Evolutionary conservation across 2,329 filamentous ascomycete species (phyloP).

Genomic region (Canariomyces notabilis): DNA sequence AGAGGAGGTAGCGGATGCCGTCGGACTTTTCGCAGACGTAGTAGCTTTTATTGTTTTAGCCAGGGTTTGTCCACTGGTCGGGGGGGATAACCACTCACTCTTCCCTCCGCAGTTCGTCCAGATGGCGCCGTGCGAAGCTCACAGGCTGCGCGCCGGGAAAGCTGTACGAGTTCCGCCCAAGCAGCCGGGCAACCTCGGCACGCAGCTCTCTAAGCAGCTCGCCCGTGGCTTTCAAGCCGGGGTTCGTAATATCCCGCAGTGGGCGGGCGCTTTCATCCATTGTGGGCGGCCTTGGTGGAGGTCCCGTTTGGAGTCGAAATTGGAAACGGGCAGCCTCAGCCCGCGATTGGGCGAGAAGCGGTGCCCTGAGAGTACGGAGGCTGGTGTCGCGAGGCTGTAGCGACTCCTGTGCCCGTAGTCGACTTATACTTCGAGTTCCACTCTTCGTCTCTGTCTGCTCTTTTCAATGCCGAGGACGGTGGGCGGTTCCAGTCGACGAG

Average conservation of each 20-base stretch:
- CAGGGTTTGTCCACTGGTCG: not conserved
- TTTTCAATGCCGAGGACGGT: not conserved
- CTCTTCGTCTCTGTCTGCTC: not conserved
- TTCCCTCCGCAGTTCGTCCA: conserved; percentile 72
- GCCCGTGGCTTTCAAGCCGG: conserved; percentile 61
- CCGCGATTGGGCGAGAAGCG: too few species aligned
- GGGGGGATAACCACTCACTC: conserved; percentile 50
- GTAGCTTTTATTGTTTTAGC: conserved; percentile 51
- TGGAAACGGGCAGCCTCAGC: too few species aligned
- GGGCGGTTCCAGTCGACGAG: not conserved
- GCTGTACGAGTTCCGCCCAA: conserved; percentile 60
- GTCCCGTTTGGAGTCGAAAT: not conserved
- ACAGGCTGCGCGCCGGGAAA: conserved; percentile 95
- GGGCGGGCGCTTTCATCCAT: conserved; percentile 23
- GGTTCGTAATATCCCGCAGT: conserved; percentile 51
- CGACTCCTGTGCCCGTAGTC: not conserved
- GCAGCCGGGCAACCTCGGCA: conserved; percentile 66
- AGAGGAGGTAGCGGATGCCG: conserved; percentile 91
- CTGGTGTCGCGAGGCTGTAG: not conserved
- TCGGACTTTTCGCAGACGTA: conserved; percentile 99
- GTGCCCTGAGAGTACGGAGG: too few species aligned
- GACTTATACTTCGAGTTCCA: too few species aligned
- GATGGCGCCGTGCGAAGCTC: conserved; percentile 76
- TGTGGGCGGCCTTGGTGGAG: not conserved
- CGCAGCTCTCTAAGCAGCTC: conserved; percentile 59